phyloP scores from a whole-genome alignment of 2,329 filamentous ascomycete genomes.

The Curvularia sp. region DNA sequence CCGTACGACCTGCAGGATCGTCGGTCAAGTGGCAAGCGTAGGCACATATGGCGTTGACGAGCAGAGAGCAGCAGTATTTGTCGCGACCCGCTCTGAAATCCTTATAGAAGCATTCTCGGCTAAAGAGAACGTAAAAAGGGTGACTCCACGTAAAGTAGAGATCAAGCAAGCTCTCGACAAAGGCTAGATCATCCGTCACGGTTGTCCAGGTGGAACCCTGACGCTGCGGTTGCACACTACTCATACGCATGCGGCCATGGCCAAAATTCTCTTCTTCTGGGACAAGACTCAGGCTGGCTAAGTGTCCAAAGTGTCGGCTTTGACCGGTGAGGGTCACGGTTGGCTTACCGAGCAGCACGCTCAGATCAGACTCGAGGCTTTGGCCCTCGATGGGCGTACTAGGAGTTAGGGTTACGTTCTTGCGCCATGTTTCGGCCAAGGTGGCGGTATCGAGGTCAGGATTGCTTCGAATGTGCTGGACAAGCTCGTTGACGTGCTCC shows the following conservation, averaged over 20 bases:
- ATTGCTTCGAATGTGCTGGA: conserved; percentile 54
- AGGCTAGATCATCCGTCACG: conserved; percentile 63
- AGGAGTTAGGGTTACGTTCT: conserved; percentile 47
- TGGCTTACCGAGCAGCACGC: conserved; percentile 49
- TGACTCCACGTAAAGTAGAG: conserved; percentile 77
- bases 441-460: conserved; percentile 49
- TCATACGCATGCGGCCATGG: conserved; percentile 22
- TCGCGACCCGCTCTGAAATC: conserved; percentile 68
- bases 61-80: conserved; percentile 71
- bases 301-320: conserved; percentile 49
- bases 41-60: conserved; percentile 71
- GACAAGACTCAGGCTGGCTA: conserved; percentile 48
- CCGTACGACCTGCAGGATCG: conserved; percentile 67
- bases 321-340: conserved; percentile 43
- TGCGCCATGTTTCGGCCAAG: conserved; percentile 52
- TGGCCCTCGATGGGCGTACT: conserved; percentile 31
- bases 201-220: conserved; percentile 62
- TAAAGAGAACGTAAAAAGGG: conserved; percentile 75
- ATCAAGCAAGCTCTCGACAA: conserved; percentile 69
- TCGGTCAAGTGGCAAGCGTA: conserved; percentile 73
- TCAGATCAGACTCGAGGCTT: conserved; percentile 47
- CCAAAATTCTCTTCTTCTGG: conserved; percentile 45
- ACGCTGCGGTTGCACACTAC: conserved; percentile 23
- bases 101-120: conserved; percentile 72
- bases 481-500: conserved; percentile 51